Base-by-base conservation (phyloP, 257 asterid genomes). In the Rauvolfia tetraphylla region DNA sequence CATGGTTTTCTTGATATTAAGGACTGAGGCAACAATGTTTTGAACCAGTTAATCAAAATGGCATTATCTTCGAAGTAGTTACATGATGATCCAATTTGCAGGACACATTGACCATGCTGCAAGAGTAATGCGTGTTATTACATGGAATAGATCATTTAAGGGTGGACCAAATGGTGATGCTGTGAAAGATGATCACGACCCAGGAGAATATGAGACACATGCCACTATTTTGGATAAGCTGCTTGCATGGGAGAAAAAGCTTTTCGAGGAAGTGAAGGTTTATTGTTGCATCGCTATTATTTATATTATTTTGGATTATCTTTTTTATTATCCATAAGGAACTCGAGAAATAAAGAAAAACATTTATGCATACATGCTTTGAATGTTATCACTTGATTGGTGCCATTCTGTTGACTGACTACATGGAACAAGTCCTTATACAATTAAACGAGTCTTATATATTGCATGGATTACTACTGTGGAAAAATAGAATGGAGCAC, bases 241-340 rank as follows among this genome's bases (percentile, higher is more conserved):
- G 84, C 85, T 92, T 49, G 99, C 98, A 11, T 95, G 99, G 99
- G 99, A 95, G 89, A 95, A 95, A 84, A 95, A 95, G 86, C 92
- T 95, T 49, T 95, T 89, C 42, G 99, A 95, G 90, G 98, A 95
- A 91, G 93, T 95, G 61, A 95, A 95, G 98, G 99, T 95, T 68
- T 18, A 68, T 6, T 36, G 27, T 75, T 39, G 18, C 72, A 13
- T 33, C 66, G 41, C 46, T 2, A 11, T 38, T 66, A 38, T 22
- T 0, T 38, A 39, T 66, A 44, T 38, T 14, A 65, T 34, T 65
- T 3, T 36, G 29, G 29, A 13, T 65, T 36, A 0, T 65, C 29
- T 65, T 63, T 65, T 18, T 14, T 5, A 22, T 34, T 7, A 38
- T 66, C 31, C 71, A 8, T 11, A 20, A 33, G 46, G 46, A 63